Evolutionary conservation across 345 rosid genomes (phyloP), one percentile per base, ranked within the genome.

Genomic region (Odontarrhena argentea): DNA sequence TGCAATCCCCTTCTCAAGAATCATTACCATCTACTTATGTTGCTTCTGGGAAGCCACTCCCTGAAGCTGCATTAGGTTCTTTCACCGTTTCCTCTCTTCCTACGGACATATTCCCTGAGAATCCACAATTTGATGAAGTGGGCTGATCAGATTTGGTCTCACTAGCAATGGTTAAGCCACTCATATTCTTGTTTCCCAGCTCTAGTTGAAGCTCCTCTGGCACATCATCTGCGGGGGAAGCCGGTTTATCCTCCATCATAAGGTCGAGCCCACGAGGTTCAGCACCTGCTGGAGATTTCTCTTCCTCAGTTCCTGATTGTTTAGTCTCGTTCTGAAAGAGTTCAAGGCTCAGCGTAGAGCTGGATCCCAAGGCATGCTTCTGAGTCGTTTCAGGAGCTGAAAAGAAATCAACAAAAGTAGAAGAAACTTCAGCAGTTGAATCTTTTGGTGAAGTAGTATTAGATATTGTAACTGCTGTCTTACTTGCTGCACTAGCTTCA

Each of bases 201-300:
- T 73, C 80, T 56, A 63, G 55, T 60, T 59, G 76, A 18, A 79
- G 66, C 69, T 77, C 83, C 47, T 78, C 77, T 13, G 55, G 69
- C 38, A 53, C 68, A 65, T 76, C 78, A 67, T 69, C 75, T 24
- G 58, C 15, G 4, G 70, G 72, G 42, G 74, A 73, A 47, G 40
- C 74, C 24, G 45, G 63, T 67, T 73, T 73, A 44, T 47, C 63
- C 37, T 55, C 76, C 32, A 75, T 10, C 67, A 35, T 55, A 32
- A 30, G 47, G 51, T 69, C 49, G n/a, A 68, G 41, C 60, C 70
- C 83, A 55, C 42, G 56, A 60, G 81, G 48, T 46, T 62, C 57
- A 61, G 75, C 12, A 49, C 56, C 68, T 5, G 15, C 18, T 44
- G 69, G 37, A 65, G 63, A 52, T 45, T 68, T 73, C 67, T 64